Base-by-base conservation (phyloP, 345 rosid genomes). In the Aquilaria sinensis region DNA sequence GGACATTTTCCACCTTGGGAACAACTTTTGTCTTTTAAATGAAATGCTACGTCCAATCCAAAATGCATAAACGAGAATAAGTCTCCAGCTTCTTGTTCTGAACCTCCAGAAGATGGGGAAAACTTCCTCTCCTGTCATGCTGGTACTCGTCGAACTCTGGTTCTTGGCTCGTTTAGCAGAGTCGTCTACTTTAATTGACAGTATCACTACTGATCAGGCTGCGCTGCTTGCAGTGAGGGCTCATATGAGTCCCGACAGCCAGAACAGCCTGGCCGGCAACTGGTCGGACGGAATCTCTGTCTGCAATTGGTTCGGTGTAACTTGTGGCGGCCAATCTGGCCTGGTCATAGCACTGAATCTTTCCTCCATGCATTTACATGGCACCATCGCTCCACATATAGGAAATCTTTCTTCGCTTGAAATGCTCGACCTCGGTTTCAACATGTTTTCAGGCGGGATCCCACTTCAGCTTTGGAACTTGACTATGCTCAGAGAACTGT, bases 251-350 rank as follows among this genome's bases (percentile, higher is more conserved):
- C 6, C n/a, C 14, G 69, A 63, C 34, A 57, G 60, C 48, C 16
- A 14, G 8, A 51, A 52, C 33, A 0, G 45, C 5, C 60, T 75
- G 62, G 65, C 73, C 15, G 14, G 32, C 29, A 63, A 67, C 12
- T 71, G 70, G 75, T 51, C 75, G 0, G 4, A 58, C 6, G 32
- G 53, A 12, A 9, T 61, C 13, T 53, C 65, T 12, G 68, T 70
- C 8, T 74, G 74, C 56, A 49, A 43, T 51, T 74, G 74, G 74
- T 12, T 62, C n/a, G 78, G 74, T 1, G 16, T 70, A 6, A 57
- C 56, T 54, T 74, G 78, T 30, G 53, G 45, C n/a, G n/a, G 15
- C 31, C 41, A 9, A 7, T 47, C 64, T 16, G 31, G 1, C 10
- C 53, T 66, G 52, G 66, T 74, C 47, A 33, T 47, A 37, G 66